A percentile compares a stretch with the other conserved stretches of the same genome.
These are phyloP conservation scores for Backusella mclennaniae DNA, from an alignment of 192 early-diverging fungal species.

Conservation along the genomic window DNA sequence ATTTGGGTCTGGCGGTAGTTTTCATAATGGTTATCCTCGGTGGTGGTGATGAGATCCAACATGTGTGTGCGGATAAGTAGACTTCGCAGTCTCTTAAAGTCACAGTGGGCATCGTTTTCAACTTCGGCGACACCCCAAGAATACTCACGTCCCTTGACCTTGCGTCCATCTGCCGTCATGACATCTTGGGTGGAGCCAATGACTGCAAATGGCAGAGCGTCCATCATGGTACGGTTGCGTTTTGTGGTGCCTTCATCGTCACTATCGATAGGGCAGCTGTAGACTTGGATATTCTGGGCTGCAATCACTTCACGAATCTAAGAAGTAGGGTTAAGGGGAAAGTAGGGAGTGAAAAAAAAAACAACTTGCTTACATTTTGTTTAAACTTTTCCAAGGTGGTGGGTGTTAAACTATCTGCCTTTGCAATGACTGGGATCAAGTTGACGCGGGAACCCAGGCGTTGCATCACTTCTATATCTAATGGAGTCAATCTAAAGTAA, in stretches of 20 bases:
- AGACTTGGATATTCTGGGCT: conserved; percentile 92
- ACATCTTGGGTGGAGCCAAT: conserved; percentile 93
- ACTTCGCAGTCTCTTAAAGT: conserved; percentile 96
- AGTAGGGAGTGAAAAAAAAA: background rate
- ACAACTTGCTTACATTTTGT: conserved; percentile 49
- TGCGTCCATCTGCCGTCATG: conserved; percentile 75
- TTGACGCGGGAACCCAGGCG: conserved; percentile 88
- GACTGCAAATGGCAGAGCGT: conserved; percentile 94
- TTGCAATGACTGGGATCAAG: conserved; percentile 90
- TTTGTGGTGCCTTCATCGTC: conserved; percentile 79
- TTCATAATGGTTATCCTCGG: conserved; percentile 97
- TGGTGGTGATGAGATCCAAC: conserved; percentile 91
- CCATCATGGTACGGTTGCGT: conserved; percentile 84
- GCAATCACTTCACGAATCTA: conserved; percentile 73
- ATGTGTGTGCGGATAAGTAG: conserved; percentile 97
- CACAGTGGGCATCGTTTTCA: conserved; percentile 98
- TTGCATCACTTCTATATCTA: conserved; percentile 96
- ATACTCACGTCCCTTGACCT: conserved; percentile 94
- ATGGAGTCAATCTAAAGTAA: conserved; percentile 53
- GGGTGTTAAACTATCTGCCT: conserved; percentile 87
- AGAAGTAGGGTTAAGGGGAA: conserved; percentile 20
- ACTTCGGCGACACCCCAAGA: conserved; percentile 99
- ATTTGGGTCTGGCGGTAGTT: conserved; percentile 86
- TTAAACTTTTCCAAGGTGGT: conserved; percentile 84
- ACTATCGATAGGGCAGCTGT: conserved; percentile 84